phyloP scores from a whole-genome alignment of 2,329 filamentous ascomycete genomes.

The Ophiostoma quercus region DNA sequence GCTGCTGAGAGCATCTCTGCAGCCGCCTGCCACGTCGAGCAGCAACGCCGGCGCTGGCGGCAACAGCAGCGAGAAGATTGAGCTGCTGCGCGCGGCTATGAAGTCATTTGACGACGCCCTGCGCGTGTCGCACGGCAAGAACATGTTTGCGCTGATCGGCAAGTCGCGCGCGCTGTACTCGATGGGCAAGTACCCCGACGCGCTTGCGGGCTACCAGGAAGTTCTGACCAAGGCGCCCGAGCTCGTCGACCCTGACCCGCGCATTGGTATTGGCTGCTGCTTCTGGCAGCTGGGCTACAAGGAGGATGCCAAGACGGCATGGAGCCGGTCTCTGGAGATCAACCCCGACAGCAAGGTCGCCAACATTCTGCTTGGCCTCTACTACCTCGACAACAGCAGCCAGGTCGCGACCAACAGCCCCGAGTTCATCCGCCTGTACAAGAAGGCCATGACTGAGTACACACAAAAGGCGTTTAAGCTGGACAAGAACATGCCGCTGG shows the following conservation, averaged over 20 bases:
- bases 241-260: constrained; percentile 85
- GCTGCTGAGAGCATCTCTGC: constrained; percentile 79
- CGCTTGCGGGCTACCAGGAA: constrained; percentile 79
- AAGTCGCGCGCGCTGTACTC: constrained; percentile 84
- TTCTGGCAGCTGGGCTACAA: constrained; percentile 96
- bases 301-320: constrained; percentile 83
- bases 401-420: constrained; percentile 78
- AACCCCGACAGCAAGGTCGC: constrained; percentile 80
- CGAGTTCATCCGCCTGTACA: constrained; percentile 79
- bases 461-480: constrained; percentile 90
- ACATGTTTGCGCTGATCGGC: constrained; percentile 87
- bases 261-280: constrained; percentile 93
- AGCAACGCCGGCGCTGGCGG: constrained; percentile 40
- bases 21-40: constrained; percentile 64
- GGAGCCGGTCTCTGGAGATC: constrained; percentile 81
- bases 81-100: constrained; percentile 75
- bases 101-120: constrained; percentile 95
- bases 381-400: constrained; percentile 81
- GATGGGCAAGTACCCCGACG: constrained; percentile 77
- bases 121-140: constrained; percentile 74
- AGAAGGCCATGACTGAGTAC: constrained; percentile 89
- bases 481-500: constrained; percentile 84
- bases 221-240: constrained; percentile 80
- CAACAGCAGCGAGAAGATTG: constrained; percentile 61
- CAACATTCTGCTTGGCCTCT: constrained; percentile 82